Base-by-base conservation (phyloP, 352 stramenopile species). In the Phytopythium helicoides region DNA sequence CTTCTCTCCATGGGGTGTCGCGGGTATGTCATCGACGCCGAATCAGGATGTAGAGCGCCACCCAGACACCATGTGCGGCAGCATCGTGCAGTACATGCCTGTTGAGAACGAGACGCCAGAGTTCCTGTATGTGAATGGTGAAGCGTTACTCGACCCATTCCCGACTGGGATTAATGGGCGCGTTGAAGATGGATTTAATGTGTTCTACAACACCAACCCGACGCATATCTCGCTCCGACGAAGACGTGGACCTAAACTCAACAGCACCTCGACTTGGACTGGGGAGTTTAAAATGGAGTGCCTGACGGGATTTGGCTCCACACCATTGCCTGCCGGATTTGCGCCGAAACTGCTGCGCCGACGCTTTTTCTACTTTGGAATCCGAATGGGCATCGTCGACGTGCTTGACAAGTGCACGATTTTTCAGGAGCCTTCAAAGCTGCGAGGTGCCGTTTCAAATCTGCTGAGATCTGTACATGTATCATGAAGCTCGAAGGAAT, bases 41-140 rank as follows among this genome's bases (percentile, higher is more conserved):
- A 83, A 85, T 51, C 23, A 74, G 28, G 79, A 89, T 48, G 66
- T 78, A 40, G 55, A 57, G 22, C 60, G 64, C 8, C 72, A 87
- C 52, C 66, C 66, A 12, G 59, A 73, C 37, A 85, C 71, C 12
- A 45, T 87, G 0, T 87, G 75, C 19, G 78, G 73, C 1, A 83
- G 66, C 48, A 64, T 87, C 25, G 73, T 72, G 11, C 76, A 86
- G 35, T 87, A 76, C 42, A 56, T 76, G 37, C 73, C 76, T 0
- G 53, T 63, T 2, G 56, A 75, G 3, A 57, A 80, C 31, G 41
- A 64, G 6, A 31, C 22, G 3, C 56, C 72, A 1, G 72, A 82
- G 49, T 66, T 85, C 8, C 42, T 87, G 12, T 87, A 87, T 47
- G 58, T 87, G 3, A 85, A 85, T 26, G 76, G 69, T 18, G 78